Conservation (phyloP, 176 grass and related monocot species). For the Dendrocalamus sinicus region DNA sequence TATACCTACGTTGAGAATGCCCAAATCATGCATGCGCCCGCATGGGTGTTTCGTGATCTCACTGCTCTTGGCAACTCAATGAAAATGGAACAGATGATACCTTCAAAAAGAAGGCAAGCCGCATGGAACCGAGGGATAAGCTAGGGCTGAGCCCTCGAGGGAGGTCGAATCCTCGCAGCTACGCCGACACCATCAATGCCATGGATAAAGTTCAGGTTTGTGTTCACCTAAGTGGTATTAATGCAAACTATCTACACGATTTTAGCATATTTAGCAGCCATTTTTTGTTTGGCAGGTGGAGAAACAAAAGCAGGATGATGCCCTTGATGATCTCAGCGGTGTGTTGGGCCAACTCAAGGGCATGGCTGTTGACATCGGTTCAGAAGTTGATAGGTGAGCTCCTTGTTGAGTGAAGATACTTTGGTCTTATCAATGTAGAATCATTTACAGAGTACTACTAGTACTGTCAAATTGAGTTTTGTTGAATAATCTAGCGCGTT, state of each 20-base stretch:
- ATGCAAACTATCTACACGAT: not conserved
- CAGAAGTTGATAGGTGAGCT: constrained; percentile 69
- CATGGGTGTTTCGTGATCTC: not conserved
- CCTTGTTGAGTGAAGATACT: not conserved
- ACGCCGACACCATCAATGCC: no score
- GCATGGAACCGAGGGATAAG: constrained; percentile 75
- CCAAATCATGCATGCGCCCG: not conserved
- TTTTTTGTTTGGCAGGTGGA: constrained; percentile 52
- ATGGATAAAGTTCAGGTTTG: constrained; percentile 82
- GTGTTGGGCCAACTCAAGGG: constrained; percentile 77
- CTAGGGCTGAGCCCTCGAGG: constrained; percentile 64
- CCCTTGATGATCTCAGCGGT: constrained; percentile 72
- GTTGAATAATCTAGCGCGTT: no score
- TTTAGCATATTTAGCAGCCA: not conserved
- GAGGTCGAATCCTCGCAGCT: constrained; percentile 37
- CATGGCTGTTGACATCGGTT: constrained; percentile 84
- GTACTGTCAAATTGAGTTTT: not conserved
- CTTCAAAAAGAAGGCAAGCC: constrained; percentile 63
- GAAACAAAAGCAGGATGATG: constrained; percentile 79
- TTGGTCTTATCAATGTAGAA: not conserved
- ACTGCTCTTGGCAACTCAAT: not conserved
- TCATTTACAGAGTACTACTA: not conserved
- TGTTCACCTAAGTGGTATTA: not conserved
- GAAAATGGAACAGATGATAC: constrained; percentile 56
- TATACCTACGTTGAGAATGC: not conserved